Conservation (phyloP, 139 green algal genomes). For the Haematococcus lacustris region DNA sequence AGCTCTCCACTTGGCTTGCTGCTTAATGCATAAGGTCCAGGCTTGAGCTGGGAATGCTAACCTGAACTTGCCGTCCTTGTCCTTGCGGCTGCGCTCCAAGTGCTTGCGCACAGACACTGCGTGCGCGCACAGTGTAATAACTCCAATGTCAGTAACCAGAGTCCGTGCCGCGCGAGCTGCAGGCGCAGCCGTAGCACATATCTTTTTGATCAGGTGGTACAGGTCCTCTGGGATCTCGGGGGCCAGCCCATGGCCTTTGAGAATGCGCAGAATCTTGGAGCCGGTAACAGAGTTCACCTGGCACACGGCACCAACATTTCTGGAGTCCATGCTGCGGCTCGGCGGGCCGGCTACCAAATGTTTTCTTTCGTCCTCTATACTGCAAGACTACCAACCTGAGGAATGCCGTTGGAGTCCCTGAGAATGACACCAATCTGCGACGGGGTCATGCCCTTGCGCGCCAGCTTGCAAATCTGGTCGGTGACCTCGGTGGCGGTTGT, state of each 20-base stretch:
- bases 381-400: conserved; percentile 47
- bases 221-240: conserved; percentile 98
- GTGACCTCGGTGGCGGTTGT: conserved; percentile 47
- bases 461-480: conserved; percentile 92
- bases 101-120: conserved; percentile 95
- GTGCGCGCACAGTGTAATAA: conserved; percentile 9
- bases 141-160: neutral
- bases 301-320: too few species aligned
- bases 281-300: conserved; percentile 84
- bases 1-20: too few species aligned
- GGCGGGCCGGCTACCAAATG: too few species aligned
- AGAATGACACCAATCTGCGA: conserved; percentile 96
- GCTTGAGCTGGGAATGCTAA: too few species aligned
- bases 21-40: too few species aligned
- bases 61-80: conserved; percentile 66
- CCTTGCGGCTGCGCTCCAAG: conserved; percentile 93
- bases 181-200: too few species aligned
- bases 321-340: too few species aligned
- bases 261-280: conserved; percentile 95
- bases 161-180: too few species aligned
- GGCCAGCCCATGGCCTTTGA: conserved; percentile 85
- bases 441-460: conserved; percentile 96
- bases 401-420: conserved; percentile 90
- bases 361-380: too few species aligned
- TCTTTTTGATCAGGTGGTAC: conserved; percentile 99